Evolutionary conservation across 805 yeast species (phyloP), one percentile per base, ranked within the genome.

Genomic region (Candida broadrunensis): DNA sequence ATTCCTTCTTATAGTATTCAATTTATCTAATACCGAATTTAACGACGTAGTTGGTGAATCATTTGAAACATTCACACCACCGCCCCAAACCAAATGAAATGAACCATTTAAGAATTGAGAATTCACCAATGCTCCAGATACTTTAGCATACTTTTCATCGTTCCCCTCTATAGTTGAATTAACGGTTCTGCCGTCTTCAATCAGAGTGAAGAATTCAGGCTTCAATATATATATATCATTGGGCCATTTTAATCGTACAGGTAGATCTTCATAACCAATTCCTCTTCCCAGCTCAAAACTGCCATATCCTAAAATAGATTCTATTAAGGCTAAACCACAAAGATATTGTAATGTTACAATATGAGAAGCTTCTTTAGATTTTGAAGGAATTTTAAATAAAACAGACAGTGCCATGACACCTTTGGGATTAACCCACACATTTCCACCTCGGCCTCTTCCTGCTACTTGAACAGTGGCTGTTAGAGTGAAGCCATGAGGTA

Each of bases 361-460:
- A 7, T 85, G 75, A 24, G 76, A 65, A 15, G 67, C 60, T 17
- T 70, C 65, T 2, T 69, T 54, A 2, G 54, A 52, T 3, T 73
- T 72, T 3, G 50, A 41, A 0, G 87, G 81, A 12, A 89, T 63
- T 37, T 81, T 75, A 44, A 87, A 59, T 9, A 88, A 77, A 1
- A 81, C 75, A 0, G 97, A 88, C 5, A 81, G 77, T 0, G 98
- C 96, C 60, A 88, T 64, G 1, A 89, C 95, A 9, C 99, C 99
- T 18, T 77, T 73, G 3, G 99, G 99, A 50, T 88, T 90, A 18
- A 93, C 83, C 99, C 99, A 93, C 2, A 81, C 82, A 49, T 93
- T 93, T 1, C 93, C 95, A 13, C 97, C 95, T 42, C 99, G 78
- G 2, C 99, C 99, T 36, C 91, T 73, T 1, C 99, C 99, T 0